These are phyloP conservation scores for Flaveria brownii DNA, from an alignment of 129 eudicot genomes.

Conservation along the genomic window DNA sequence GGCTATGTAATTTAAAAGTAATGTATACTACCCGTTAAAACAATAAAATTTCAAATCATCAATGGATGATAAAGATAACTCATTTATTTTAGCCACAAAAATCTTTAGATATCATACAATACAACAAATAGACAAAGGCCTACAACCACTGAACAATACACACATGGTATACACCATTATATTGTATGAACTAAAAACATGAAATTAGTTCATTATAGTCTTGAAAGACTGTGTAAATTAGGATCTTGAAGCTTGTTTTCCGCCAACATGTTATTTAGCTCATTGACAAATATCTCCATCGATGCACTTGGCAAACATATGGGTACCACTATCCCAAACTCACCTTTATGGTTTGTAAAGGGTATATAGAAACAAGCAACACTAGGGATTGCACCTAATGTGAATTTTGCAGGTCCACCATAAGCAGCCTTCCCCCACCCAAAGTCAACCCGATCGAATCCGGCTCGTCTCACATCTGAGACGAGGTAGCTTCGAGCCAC, in stretches of 20 bases:
- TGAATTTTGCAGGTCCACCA: not conserved
- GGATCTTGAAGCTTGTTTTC: not conserved
- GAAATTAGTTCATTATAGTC: not conserved
- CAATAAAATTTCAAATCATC: no score
- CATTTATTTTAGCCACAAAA: no score
- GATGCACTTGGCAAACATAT: not conserved
- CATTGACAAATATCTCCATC: not conserved
- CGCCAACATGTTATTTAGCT: not conserved
- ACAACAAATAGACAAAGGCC: no score
- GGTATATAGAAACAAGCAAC: not conserved
- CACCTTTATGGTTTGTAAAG: not conserved
- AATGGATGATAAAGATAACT: no score
- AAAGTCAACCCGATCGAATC: not conserved
- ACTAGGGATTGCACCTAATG: not conserved
- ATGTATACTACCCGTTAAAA: no score
- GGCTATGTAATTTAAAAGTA: no score
- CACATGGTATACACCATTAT: no score
- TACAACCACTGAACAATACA: no score
- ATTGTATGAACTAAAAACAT: no score
- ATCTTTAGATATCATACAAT: no score
- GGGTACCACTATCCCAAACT: not conserved
- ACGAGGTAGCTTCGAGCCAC: not conserved
- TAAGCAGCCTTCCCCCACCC: slow-evolving; percentile 9
- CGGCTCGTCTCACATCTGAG: not conserved
- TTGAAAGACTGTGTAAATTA: not conserved